A percentile compares a stretch with the other conserved stretches of the same genome.
phyloP scores from a whole-genome alignment of 169 alveolate species.

The Perkinsus chesapeaki region DNA sequence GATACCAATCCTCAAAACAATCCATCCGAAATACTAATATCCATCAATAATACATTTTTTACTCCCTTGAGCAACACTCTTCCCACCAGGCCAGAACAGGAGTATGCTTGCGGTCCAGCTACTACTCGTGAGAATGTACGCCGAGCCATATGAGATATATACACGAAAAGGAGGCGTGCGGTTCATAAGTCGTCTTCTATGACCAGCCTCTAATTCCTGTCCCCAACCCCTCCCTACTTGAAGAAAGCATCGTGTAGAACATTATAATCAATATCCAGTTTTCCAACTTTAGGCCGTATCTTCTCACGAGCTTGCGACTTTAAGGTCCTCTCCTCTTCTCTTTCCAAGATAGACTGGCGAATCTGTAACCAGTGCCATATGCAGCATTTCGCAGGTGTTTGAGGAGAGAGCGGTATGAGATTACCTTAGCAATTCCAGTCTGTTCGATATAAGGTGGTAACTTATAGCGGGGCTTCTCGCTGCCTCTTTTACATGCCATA shows the following conservation, averaged over 20 bases:
- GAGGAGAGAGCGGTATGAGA: not conserved
- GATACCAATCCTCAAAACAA: too few species aligned
- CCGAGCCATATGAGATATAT: too few species aligned
- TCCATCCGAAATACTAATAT: too few species aligned
- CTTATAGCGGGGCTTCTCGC: conserved; percentile 82
- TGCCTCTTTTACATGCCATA: conserved; percentile 85
- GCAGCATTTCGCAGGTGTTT: not conserved
- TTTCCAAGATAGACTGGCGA: conserved; percentile 71
- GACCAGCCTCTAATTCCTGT: not conserved
- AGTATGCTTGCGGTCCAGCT: too few species aligned
- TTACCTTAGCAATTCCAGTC: conserved; percentile 65
- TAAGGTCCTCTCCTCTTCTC: conserved; percentile 81
- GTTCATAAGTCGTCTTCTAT: too few species aligned
- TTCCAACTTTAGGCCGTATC: conserved; percentile 93
- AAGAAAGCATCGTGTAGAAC: conserved; percentile 95
- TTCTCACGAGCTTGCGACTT: conserved; percentile 89
- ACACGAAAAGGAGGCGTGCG: too few species aligned
- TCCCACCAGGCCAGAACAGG: not conserved
- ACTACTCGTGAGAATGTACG: too few species aligned
- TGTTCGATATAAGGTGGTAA: conserved; percentile 69
- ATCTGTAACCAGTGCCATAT: conserved; percentile 39
- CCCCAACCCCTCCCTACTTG: conserved; percentile 69
- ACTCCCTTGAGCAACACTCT: too few species aligned
- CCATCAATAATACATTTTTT: too few species aligned
- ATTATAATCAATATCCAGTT: conserved; percentile 92